phyloP scores from a whole-genome alignment of 345 rosid species.

The Eucalyptus curtisii region DNA sequence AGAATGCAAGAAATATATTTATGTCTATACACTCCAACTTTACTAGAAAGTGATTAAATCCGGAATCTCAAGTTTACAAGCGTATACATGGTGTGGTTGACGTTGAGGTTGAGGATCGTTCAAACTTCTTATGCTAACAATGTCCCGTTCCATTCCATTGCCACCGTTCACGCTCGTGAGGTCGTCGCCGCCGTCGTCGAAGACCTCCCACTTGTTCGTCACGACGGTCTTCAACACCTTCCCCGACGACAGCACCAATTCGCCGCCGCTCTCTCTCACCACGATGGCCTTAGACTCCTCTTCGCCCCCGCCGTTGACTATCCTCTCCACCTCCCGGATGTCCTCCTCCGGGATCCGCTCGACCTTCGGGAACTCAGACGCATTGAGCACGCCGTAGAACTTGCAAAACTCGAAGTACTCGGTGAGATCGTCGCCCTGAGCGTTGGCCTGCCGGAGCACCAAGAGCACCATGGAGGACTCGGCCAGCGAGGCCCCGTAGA shows the following conservation, averaged over 20 bases:
- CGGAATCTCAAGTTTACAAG: conserved; percentile 15
- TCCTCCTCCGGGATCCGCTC: conserved; percentile 31
- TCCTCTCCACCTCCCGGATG: conserved; percentile 28
- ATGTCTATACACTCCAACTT: not conserved
- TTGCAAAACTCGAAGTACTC: conserved; percentile 39
- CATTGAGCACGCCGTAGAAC: conserved; percentile 37
- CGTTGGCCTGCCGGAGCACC: conserved; percentile 35
- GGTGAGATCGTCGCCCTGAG: conserved; percentile 30
- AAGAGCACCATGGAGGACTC: conserved; percentile 43
- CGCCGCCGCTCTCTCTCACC: not conserved
- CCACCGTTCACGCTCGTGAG: not conserved
- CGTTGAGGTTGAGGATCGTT: not conserved
- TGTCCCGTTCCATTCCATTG: not conserved
- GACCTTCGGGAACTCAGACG: conserved; percentile 17
- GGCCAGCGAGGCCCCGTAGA: conserved; percentile 14
- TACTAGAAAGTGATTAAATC: conserved; percentile 36
- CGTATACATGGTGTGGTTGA: conserved; percentile 1
- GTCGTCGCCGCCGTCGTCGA: conserved; percentile 22
- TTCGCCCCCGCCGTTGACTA: conserved; percentile 3
- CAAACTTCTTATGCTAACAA: not conserved
- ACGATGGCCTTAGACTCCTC: not conserved
- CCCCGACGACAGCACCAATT: not conserved
- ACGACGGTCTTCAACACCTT: conserved; percentile 22
- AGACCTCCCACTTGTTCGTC: conserved; percentile 51
- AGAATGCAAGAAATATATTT: not conserved